These are phyloP conservation scores for Kregervanrija fluxuum DNA, from an alignment of 805 yeast genomes.

Conservation along the genomic window DNA sequence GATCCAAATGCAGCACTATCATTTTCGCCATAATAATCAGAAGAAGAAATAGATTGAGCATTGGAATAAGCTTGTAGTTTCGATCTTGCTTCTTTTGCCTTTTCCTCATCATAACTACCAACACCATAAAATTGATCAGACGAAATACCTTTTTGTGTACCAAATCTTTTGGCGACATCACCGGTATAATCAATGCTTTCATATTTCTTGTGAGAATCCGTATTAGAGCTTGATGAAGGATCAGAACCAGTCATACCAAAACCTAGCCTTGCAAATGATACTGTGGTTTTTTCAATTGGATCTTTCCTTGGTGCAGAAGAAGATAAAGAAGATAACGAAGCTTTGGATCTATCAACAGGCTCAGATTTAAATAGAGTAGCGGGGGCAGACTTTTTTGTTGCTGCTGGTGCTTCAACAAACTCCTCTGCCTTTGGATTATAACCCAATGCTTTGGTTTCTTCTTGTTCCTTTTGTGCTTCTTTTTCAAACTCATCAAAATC, in stretches of 20 bases:
- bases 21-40: constrained; percentile 84
- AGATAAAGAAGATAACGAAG: constrained; percentile 11
- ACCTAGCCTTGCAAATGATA: constrained; percentile 74
- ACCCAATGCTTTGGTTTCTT: constrained; percentile 51
- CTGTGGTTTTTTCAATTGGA: constrained; percentile 44
- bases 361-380: constrained; percentile 3
- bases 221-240: constrained; percentile 29
- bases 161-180: constrained; percentile 69
- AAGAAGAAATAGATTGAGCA: constrained; percentile 86
- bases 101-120: constrained; percentile 70
- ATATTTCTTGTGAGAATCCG: constrained; percentile 16
- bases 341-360: constrained; percentile 11
- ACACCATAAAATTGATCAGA: constrained; percentile 94
- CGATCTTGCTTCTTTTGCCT: constrained; percentile 71
- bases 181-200: constrained; percentile 54
- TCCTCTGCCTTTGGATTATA: constrained; percentile 35
- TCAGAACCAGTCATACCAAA: constrained; percentile 79
- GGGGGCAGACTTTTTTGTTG: neutral
- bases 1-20: constrained; percentile 26
- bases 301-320: constrained; percentile 7
- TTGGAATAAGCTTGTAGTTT: constrained; percentile 78
- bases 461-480: constrained; percentile 78
- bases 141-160: constrained; percentile 88
- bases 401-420: neutral
- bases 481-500: constrained; percentile 60